These are phyloP conservation scores for Anacardium occidentale DNA, from an alignment of 345 rosid genomes.

Conservation along the genomic window DNA sequence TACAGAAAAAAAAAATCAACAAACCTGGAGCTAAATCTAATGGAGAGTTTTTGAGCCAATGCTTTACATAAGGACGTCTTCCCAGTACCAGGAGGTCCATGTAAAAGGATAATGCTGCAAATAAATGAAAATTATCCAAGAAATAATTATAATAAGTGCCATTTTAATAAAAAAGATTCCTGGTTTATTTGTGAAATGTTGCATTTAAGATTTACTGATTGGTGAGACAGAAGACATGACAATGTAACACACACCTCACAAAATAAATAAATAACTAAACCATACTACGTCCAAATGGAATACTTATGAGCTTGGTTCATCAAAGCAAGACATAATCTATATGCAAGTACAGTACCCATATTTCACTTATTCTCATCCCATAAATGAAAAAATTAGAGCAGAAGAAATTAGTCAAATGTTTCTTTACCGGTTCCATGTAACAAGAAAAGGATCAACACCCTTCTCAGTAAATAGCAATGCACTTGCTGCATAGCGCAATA, in stretches of 20 bases:
- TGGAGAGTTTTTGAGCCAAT: conserved; percentile 89
- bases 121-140: conserved; percentile 6
- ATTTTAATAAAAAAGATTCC: too few relatives aligned
- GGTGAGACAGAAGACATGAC: too few relatives aligned
- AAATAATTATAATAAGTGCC: not conserved
- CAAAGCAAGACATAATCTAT: too few relatives aligned
- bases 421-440: conserved; percentile 94
- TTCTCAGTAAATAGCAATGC: conserved; percentile 87
- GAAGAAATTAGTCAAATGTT: conserved; percentile 13
- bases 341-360: not conserved
- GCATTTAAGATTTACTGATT: too few relatives aligned
- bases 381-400: not conserved
- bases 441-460: conserved; percentile 84
- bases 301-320: not conserved
- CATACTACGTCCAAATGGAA: not conserved
- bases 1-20: not conserved
- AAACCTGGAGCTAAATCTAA: conserved; percentile 82
- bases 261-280: too few relatives aligned
- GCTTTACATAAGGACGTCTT: conserved; percentile 97
- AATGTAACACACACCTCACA: too few relatives aligned
- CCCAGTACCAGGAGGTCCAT: conserved; percentile 99
- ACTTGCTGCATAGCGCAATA: conserved; percentile 87
- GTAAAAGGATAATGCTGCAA: conserved; percentile 87
- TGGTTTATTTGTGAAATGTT: too few relatives aligned
- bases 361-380: not conserved